These are phyloP conservation scores for Draba incana DNA, from an alignment of 345 rosid genomes.

Conservation along the genomic window DNA sequence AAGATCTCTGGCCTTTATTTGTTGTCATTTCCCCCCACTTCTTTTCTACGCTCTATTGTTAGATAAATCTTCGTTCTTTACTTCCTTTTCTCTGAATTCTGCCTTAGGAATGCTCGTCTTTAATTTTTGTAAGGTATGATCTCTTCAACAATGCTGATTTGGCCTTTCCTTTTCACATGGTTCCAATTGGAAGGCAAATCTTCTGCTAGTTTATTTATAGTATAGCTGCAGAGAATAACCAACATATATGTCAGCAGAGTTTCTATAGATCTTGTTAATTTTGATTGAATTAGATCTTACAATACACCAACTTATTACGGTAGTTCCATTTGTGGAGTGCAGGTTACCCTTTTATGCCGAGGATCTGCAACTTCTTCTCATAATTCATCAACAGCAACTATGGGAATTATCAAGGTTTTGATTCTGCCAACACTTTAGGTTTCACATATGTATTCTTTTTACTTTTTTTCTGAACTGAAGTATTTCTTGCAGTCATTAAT, in stretches of 20 bases:
- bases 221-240: conserved; percentile 15
- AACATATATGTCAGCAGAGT: conserved; percentile 19
- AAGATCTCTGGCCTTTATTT: conserved; percentile 13
- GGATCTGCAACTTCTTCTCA: conserved; percentile 69
- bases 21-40: conserved; percentile 15
- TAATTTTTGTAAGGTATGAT: conserved; percentile 24
- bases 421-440: conserved; percentile 22
- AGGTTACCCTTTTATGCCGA: conserved; percentile 92
- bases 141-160: conserved; percentile 26
- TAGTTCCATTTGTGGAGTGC: conserved; percentile 37
- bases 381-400: conserved; percentile 69
- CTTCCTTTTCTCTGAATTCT: background rate
- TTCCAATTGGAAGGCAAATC: conserved; percentile 31
- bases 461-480: conserved; percentile 36
- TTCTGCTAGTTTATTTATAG: conserved; percentile 30
- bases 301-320: conserved; percentile 26
- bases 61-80: conserved; percentile 27
- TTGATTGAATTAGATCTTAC: conserved; percentile 16
- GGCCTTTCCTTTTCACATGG: conserved; percentile 32
- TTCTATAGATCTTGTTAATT: conserved; percentile 20
- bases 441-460: conserved; percentile 6
- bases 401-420: conserved; percentile 92
- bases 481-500: conserved; percentile 80
- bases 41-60: conserved; percentile 16
- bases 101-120: conserved; percentile 17